phyloP scores from a whole-genome alignment of 257 asterid genomes.

The Misopates orontium region DNA sequence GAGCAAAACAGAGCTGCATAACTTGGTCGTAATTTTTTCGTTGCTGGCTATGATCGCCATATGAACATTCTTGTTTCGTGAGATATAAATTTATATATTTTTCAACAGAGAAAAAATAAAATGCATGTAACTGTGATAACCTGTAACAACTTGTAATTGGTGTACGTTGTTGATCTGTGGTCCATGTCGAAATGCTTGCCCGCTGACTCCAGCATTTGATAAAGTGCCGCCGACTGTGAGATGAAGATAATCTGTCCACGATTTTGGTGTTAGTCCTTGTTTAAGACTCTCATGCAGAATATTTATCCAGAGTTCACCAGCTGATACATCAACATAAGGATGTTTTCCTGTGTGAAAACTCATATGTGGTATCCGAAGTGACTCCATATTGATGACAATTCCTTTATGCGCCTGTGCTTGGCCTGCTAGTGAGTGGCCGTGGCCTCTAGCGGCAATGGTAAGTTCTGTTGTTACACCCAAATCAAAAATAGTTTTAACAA shows the following conservation, averaged over 20 bases:
- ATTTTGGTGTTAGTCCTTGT: conserved; percentile 77
- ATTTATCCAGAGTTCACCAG: conserved; percentile 84
- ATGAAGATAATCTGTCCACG: conserved; percentile 96
- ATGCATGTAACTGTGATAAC: conserved; percentile 31
- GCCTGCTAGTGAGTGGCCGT: conserved; percentile 79
- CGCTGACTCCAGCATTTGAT: conserved; percentile 92
- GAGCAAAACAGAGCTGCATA: too few relatives aligned
- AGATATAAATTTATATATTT: neutral
- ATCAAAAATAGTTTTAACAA: conserved; percentile 46
- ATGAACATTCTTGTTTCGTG: too few relatives aligned
- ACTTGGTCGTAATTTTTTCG: too few relatives aligned
- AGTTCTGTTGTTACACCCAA: conserved; percentile 50
- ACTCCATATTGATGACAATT: conserved; percentile 67
- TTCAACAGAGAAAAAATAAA: neutral
- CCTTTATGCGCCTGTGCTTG: conserved; percentile 83
- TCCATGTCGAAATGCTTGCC: conserved; percentile 89
- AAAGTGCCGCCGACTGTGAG: conserved; percentile 92
- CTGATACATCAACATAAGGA: conserved; percentile 80
- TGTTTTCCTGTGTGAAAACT: conserved; percentile 42
- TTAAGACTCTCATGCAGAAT: conserved; percentile 75
- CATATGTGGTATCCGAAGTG: conserved; percentile 50
- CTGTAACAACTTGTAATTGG: conserved; percentile 90
- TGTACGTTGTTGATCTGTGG: conserved; percentile 91
- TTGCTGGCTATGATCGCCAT: too few relatives aligned
- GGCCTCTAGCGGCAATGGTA: conserved; percentile 85